phyloP scores from a whole-genome alignment of 805 yeast species.

The Ascoidea rubescens region DNA sequence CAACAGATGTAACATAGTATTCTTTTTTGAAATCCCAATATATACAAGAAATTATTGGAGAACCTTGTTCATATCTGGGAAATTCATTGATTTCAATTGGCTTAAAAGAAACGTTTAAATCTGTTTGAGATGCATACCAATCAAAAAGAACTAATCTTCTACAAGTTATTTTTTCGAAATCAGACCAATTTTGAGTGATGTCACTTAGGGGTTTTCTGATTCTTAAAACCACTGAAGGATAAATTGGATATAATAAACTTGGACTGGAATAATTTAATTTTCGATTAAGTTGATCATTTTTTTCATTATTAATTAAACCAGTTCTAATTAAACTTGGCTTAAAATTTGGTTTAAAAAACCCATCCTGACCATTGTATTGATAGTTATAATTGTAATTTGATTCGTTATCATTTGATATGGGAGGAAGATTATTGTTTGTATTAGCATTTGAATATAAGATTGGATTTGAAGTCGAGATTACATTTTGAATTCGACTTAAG shows the following conservation, averaged over 20 bases:
- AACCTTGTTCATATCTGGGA: background rate
- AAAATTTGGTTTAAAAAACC: background rate
- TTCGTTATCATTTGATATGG: background rate
- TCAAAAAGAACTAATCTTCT: background rate
- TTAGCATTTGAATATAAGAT: background rate
- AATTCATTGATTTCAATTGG: background rate
- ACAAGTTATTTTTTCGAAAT: background rate
- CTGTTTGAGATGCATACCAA: background rate
- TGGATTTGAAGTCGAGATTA: background rate
- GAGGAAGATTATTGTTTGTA: background rate
- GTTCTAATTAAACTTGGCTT: background rate
- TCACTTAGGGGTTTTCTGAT: background rate
- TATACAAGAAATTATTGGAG: background rate
- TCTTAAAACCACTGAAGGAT: background rate
- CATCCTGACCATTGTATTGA: background rate
- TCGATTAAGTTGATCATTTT: background rate
- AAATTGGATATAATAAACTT: background rate
- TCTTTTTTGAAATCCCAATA: conserved; percentile 28
- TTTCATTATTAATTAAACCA: background rate
- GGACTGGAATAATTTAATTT: background rate
- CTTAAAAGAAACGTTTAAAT: background rate
- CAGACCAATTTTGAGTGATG: background rate
- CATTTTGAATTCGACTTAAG: background rate
- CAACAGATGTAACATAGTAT: conserved; percentile 22
- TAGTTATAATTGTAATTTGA: too few relatives aligned